A percentile compares a stretch with the other conserved stretches of the same genome.
These are phyloP conservation scores for Crithidia bombi DNA, from an alignment of 208 protist genomes.

Conservation along the genomic window DNA sequence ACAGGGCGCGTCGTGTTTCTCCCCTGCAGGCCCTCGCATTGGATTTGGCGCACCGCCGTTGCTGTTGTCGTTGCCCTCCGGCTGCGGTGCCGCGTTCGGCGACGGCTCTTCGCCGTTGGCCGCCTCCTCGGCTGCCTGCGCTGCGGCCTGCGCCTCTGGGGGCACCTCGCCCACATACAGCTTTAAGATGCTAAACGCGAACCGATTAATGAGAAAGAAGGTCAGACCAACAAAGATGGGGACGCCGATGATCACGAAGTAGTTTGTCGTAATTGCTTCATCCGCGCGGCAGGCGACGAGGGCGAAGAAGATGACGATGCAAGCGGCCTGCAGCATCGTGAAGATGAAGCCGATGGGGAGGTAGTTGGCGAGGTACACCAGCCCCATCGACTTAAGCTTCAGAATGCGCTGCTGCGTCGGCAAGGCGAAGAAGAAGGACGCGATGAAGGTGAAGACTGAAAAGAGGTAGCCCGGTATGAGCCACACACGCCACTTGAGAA, in stretches of 20 bases:
- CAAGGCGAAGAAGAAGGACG: slow-evolving; percentile 14
- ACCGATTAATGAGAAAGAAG: slow-evolving; percentile 42
- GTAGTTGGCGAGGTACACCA: slow-evolving; percentile 37
- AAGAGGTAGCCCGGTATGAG: slow-evolving; percentile 72
- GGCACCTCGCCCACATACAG: slow-evolving; percentile 25
- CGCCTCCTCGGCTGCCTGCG: slow-evolving; percentile 2
- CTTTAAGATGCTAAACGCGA: slow-evolving; percentile 20
- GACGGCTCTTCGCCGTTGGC: slow-evolving; percentile 23
- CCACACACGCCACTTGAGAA: slow-evolving; percentile 62
- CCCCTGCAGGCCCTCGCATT: slow-evolving; percentile 2
- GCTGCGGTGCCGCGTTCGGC: not conserved
- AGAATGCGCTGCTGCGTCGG: slow-evolving; percentile 24
- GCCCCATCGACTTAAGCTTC: slow-evolving; percentile 28
- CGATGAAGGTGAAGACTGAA: slow-evolving; percentile 40
- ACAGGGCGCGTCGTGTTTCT: not conserved
- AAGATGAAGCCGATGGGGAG: slow-evolving; percentile 40
- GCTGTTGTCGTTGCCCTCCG: not conserved
- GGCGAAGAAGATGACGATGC: slow-evolving; percentile 50
- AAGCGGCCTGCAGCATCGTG: slow-evolving; percentile 34
- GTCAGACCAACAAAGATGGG: slow-evolving; percentile 48
- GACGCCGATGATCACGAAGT: slow-evolving; percentile 67
- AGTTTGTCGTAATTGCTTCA: slow-evolving; percentile 65
- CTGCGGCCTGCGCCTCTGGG: slow-evolving; percentile 17
- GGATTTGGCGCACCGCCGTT: slow-evolving; percentile 8
- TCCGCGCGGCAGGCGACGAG: slow-evolving; percentile 76